Evolutionary conservation across 2,329 filamentous ascomycete genomes (phyloP).

Genomic region (Aureobasidium subglaciale): DNA sequence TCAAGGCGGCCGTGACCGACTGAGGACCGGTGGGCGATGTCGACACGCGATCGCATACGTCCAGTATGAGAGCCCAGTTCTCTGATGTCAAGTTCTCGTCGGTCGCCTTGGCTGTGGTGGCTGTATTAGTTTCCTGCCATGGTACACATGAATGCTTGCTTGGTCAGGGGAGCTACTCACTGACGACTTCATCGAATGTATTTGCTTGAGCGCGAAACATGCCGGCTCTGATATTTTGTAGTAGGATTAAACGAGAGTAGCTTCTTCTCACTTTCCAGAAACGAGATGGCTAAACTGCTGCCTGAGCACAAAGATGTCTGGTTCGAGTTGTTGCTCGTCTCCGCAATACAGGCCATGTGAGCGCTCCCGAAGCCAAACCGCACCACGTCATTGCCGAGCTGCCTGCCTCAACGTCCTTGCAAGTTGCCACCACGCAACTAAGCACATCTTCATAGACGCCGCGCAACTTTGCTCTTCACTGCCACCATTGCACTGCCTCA

Average conservation of each 20-base stretch:
- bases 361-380: background rate
- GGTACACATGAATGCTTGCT: background rate
- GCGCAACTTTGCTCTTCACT: background rate
- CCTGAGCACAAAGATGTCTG: slow-evolving; percentile 2
- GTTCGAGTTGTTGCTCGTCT: background rate
- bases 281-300: background rate
- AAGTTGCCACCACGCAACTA: background rate
- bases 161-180: slow-evolving; percentile 36
- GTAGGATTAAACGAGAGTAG: background rate
- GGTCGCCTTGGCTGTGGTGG: slow-evolving; percentile 64
- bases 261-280: background rate
- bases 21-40: slow-evolving; percentile 28
- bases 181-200: slow-evolving; percentile 63
- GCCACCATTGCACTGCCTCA: background rate
- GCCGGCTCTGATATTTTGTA: background rate
- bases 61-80: slow-evolving; percentile 65
- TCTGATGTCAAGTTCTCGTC: slow-evolving; percentile 93
- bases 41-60: slow-evolving; percentile 33
- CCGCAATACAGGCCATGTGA: slow-evolving; percentile 2
- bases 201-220: slow-evolving; percentile 44
- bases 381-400: background rate
- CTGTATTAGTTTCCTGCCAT: background rate
- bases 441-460: background rate
- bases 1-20: slow-evolving; percentile 71
- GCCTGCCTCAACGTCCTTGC: too few relatives aligned